Conservation (phyloP, 495 filamentous ascomycete genomes). For the Cenococcum geophilum region DNA sequence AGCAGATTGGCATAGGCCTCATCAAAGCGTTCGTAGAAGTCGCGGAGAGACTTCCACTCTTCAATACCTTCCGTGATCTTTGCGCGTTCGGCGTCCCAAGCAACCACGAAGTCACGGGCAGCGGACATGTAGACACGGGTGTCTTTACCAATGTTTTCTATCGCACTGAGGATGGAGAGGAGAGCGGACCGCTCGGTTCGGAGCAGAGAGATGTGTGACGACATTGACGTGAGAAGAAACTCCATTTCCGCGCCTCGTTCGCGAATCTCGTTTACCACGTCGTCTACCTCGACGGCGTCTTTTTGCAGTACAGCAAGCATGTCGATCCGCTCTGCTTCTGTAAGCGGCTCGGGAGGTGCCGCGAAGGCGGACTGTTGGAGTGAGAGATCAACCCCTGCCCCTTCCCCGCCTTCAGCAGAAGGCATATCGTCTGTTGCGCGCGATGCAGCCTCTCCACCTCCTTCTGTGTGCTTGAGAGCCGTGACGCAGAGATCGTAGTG, state of each 20-base stretch:
- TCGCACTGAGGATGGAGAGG: constrained; percentile 7
- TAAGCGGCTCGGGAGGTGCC: constrained; percentile 61
- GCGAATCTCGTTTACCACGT: constrained; percentile 78
- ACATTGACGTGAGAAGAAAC: constrained; percentile 51
- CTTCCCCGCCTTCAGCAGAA: too few species aligned
- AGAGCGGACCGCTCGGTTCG: constrained; percentile 17
- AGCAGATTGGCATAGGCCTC: constrained; percentile 77
- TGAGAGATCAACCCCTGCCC: too few species aligned
- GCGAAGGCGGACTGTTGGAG: constrained; percentile 36
- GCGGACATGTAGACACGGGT: constrained; percentile 59
- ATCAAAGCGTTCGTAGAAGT: constrained; percentile 78
- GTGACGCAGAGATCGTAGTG: constrained; percentile 95
- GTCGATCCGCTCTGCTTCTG: constrained; percentile 67
- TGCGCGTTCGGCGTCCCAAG: constrained; percentile 70
- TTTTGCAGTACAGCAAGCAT: constrained; percentile 77
- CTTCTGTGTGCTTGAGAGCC: constrained; percentile 88
- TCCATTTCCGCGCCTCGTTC: constrained; percentile 75
- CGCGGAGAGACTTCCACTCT: constrained; percentile 58
- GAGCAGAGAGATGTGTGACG: constrained; percentile 59
- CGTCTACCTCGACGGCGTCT: constrained; percentile 81
- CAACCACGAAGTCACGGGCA: constrained; percentile 60
- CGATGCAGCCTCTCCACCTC: constrained; percentile 65
- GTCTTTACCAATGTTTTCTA: constrained; percentile 56
- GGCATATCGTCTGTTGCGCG: constrained; percentile 42
- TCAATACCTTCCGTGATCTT: constrained; percentile 31